A percentile compares a stretch with the other conserved stretches of the same genome.
Evolutionary conservation across 2,329 filamentous ascomycete genomes (phyloP).

Genomic region (Penicillium glabrum): DNA sequence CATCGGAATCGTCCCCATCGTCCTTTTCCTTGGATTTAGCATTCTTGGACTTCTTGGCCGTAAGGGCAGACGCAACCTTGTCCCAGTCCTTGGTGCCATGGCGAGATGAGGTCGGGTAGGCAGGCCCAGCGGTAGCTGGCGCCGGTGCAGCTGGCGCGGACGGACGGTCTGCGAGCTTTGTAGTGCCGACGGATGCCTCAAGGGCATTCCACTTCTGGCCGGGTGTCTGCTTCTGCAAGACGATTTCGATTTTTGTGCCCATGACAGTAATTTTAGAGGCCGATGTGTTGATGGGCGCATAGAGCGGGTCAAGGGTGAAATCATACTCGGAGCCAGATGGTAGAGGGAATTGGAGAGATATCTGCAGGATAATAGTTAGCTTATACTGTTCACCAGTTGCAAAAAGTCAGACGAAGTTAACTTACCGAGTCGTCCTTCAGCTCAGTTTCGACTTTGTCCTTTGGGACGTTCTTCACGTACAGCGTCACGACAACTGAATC

Average conservation of each 20-base stretch:
- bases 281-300: conserved; percentile 61
- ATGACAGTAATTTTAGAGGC: conserved; percentile 65
- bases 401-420: background rate
- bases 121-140: conserved; percentile 47
- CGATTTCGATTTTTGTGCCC: conserved; percentile 77
- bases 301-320: conserved; percentile 67
- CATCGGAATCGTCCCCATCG: conserved; percentile 55
- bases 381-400: background rate
- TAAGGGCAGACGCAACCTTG: conserved; percentile 60
- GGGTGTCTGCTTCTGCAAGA: conserved; percentile 64
- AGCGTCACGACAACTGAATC: conserved; percentile 63
- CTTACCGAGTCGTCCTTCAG: conserved; percentile 51
- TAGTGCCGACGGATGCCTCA: conserved; percentile 43
- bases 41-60: conserved; percentile 36
- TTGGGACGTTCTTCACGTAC: conserved; percentile 64
- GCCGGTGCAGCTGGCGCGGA: conserved; percentile 17
- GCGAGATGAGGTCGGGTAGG: conserved; percentile 85
- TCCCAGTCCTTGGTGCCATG: conserved; percentile 91
- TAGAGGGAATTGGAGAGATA: conserved; percentile 61
- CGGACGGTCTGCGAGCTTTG: conserved; percentile 22
- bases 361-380: conserved; percentile 27
- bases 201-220: conserved; percentile 69
- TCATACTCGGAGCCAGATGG: conserved; percentile 55
- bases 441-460: conserved; percentile 56
- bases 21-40: conserved; percentile 27